Percentiles rank a stretch among this genome's conserved stretches.
Conservation (phyloP, 2,329 filamentous ascomycete genomes). For the Colletotrichum brevisporum region DNA sequence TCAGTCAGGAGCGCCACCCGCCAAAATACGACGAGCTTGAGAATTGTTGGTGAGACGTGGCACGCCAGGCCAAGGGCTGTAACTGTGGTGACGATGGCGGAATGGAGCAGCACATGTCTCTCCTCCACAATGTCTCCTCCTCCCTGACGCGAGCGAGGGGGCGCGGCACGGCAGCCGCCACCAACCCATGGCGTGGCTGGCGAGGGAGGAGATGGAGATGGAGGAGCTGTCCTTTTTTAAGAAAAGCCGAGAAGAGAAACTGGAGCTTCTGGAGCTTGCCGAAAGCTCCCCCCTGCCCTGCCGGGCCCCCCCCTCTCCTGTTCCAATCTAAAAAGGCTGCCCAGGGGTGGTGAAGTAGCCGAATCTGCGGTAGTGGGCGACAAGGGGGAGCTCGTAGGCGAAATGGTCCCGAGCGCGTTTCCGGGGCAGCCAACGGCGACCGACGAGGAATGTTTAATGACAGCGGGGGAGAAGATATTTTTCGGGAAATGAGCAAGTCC, state of each 20-base stretch:
- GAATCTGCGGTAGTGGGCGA: slow-evolving; percentile 34
- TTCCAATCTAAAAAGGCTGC: slow-evolving; percentile 33
- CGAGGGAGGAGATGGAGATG: no score
- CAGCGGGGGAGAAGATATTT: slow-evolving; percentile 22
- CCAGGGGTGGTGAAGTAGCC: slow-evolving; percentile 30
- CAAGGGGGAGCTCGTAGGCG: slow-evolving; percentile 37
- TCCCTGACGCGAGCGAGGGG: no score
- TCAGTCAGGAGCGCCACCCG: not conserved
- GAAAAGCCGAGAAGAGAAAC: not conserved
- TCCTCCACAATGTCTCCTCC: not conserved
- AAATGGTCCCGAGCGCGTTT: slow-evolving; percentile 39
- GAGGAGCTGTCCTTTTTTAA: not conserved
- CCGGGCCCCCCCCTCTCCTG: slow-evolving; percentile 29
- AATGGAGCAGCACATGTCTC: not conserved
- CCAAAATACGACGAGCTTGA: not conserved
- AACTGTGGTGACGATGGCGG: slow-evolving; percentile 15
- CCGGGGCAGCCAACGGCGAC: slow-evolving; percentile 32
- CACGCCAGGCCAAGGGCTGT: not conserved
- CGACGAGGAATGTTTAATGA: slow-evolving; percentile 37
- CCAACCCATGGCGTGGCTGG: slow-evolving; percentile 5
- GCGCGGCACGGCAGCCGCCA: no score
- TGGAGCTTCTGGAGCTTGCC: slow-evolving; percentile 25
- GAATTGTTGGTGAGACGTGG: not conserved
- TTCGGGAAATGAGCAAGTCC: slow-evolving; percentile 32
- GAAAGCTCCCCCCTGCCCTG: slow-evolving; percentile 17